These are phyloP conservation scores for Umbelopsis ramanniana DNA, from an alignment of 192 early-diverging fungal species.

Conservation along the genomic window DNA sequence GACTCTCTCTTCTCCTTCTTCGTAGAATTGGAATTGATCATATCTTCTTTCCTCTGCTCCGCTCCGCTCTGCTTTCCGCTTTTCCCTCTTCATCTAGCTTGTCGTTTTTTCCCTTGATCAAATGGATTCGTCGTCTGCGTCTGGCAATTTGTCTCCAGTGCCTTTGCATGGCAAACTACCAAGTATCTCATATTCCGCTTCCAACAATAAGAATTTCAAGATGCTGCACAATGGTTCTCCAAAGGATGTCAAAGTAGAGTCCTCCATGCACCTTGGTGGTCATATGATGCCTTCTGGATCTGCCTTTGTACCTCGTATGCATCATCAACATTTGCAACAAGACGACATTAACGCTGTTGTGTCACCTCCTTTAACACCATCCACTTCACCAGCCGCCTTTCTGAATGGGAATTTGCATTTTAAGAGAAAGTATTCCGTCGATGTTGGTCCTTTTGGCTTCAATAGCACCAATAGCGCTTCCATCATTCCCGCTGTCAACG, in stretches of 20 bases:
- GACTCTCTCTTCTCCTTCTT: constrained; percentile 10
- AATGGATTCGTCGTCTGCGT: constrained; percentile 4
- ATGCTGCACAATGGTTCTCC: not conserved
- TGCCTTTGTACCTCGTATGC: constrained; percentile 9
- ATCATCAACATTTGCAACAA: constrained; percentile 17
- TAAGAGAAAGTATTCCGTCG: constrained; percentile 30
- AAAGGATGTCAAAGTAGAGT: not conserved
- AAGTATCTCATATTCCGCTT: not conserved
- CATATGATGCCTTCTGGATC: constrained; percentile 13
- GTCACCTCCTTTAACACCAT: constrained; percentile 37
- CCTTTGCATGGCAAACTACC: constrained; percentile 9
- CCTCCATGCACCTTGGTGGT: not conserved
- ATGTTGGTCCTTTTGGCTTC: constrained; percentile 32
- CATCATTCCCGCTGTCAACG: constrained; percentile 16
- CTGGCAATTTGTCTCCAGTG: not conserved
- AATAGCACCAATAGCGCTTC: constrained; percentile 10
- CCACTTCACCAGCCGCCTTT: constrained; percentile 26
- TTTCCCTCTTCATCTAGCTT: not conserved
- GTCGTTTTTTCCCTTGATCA: not conserved
- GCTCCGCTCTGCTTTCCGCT: not conserved
- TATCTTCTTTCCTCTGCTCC: not conserved
- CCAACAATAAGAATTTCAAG: not conserved
- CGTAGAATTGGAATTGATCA: not conserved
- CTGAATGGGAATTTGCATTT: constrained; percentile 15
- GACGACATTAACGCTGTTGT: constrained; percentile 10